Evolutionary conservation across 2,329 filamentous ascomycete genomes (phyloP).

Genomic region (Curvularia verruculosa): DNA sequence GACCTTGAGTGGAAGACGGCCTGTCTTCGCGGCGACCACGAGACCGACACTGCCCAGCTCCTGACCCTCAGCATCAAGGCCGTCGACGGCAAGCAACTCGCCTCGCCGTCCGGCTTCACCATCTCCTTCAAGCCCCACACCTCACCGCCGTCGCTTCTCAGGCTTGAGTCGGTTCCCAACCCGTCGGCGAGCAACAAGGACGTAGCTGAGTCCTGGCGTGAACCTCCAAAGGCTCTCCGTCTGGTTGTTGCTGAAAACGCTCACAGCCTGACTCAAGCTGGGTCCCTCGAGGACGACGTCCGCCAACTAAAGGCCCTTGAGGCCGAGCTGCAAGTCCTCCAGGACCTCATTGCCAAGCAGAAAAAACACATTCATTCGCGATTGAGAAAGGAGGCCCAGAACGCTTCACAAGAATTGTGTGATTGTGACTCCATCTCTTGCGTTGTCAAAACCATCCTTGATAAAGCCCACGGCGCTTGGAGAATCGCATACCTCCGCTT

Average conservation of each 20-base stretch:
- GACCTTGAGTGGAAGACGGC: conserved; percentile 48
- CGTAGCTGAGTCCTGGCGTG: conserved; percentile 45
- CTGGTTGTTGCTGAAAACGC: conserved; percentile 27
- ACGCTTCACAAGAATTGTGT: conserved; percentile 49
- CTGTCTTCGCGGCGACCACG: conserved; percentile 45
- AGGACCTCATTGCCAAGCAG: conserved; percentile 46
- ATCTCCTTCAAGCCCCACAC: conserved; percentile 49
- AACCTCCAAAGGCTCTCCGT: conserved; percentile 45
- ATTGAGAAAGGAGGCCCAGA: conserved; percentile 36
- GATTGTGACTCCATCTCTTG: conserved; percentile 54
- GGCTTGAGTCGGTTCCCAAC: conserved; percentile 43
- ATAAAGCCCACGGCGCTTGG: conserved; percentile 46
- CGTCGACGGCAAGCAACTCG: conserved; percentile 45
- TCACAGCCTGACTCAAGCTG: conserved; percentile 10
- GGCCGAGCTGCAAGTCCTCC: conserved; percentile 46
- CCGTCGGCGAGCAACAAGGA: conserved; percentile 34
- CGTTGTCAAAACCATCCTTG: conserved; percentile 48
- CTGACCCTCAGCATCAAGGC: conserved; percentile 49
- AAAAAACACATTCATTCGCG: conserved; percentile 43
- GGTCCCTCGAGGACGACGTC: conserved; percentile 49
- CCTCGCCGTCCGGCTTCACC: conserved; percentile 46
- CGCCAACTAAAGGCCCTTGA: conserved; percentile 51
- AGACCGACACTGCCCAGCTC: conserved; percentile 44
- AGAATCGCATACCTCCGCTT: conserved; percentile 39
- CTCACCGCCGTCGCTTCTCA: conserved; percentile 46